These are phyloP conservation scores for Rhizopogon roseolus DNA, from an alignment of 768 basidiomycete genomes.

Conservation along the genomic window DNA sequence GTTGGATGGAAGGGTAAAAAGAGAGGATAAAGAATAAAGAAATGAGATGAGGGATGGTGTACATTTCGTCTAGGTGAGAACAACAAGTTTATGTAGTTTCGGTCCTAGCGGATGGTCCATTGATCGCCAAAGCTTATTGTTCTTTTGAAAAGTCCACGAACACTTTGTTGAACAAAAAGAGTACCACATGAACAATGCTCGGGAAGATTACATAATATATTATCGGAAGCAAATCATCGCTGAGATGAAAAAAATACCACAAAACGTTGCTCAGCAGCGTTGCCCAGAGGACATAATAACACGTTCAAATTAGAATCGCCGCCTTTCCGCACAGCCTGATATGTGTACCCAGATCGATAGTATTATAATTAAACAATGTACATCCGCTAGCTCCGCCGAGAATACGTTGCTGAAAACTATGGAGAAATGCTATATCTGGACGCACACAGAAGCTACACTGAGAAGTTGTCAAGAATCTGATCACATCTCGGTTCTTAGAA, in stretches of 20 bases:
- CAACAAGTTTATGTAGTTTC: conserved; percentile 18
- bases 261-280: too few species aligned
- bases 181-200: conserved; percentile 5
- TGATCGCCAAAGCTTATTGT: conserved; percentile 22
- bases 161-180: conserved; percentile 4
- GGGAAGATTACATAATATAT: conserved; percentile 4
- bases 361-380: too few species aligned
- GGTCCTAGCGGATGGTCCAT: conserved; percentile 5
- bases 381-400: too few species aligned
- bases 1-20: conserved; percentile 1
- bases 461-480: too few species aligned
- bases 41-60: conserved; percentile 5
- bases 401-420: too few species aligned
- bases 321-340: too few species aligned
- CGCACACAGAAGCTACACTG: too few species aligned
- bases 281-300: too few species aligned
- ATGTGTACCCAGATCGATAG: too few species aligned
- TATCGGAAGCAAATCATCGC: conserved; percentile 8
- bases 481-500: too few species aligned
- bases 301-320: too few species aligned
- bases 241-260: conserved; percentile 5
- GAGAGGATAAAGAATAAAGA: conserved; percentile 5
- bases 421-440: too few species aligned
- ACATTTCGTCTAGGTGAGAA: not conserved
- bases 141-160: conserved; percentile 12